A percentile compares a stretch with the other conserved stretches of the same genome.
Evolutionary conservation across 148 eudicot species (phyloP).

Genomic region (Arctostaphylos glauca): DNA sequence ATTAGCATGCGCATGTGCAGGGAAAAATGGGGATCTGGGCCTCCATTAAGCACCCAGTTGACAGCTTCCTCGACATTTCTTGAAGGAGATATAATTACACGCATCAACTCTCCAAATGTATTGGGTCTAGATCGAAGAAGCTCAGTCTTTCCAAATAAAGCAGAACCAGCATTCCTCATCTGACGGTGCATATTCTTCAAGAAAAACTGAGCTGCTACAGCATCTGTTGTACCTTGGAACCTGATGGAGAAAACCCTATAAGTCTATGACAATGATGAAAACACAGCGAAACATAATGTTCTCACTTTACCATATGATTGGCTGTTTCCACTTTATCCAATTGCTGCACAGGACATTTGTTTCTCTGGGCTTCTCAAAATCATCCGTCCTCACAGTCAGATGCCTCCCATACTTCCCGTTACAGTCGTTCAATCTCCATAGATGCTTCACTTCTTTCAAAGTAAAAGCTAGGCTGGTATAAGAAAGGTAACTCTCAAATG

Average conservation of each 20-base stretch:
- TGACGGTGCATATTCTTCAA: constrained; percentile 68
- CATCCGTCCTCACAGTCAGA: constrained; percentile 66
- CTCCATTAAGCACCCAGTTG: constrained; percentile 59
- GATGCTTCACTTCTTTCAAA: constrained; percentile 78
- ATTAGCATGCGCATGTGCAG: constrained; percentile 91
- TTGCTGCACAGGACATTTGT: constrained; percentile 76
- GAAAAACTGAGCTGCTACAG: constrained; percentile 91
- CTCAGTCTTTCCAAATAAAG: constrained; percentile 68
- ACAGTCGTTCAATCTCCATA: constrained; percentile 73
- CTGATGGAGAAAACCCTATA: constrained; percentile 31
- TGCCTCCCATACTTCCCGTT: constrained; percentile 58
- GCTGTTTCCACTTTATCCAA: constrained; percentile 79
- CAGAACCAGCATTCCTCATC: constrained; percentile 59
- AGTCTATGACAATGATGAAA: constrained; percentile 5
- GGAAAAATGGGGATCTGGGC: constrained; percentile 68
- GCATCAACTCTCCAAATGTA: constrained; percentile 81
- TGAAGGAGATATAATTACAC: constrained; percentile 79
- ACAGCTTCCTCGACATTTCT: constrained; percentile 59
- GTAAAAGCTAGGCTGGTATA: constrained; percentile 64
- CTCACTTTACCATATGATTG: constrained; percentile 74
- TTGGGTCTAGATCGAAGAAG: constrained; percentile 60
- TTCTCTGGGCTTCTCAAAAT: constrained; percentile 69
- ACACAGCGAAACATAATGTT: background rate
- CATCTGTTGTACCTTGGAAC: constrained; percentile 89
- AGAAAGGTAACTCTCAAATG: constrained; percentile 72